Base-by-base conservation (phyloP, 1,139 yeast genomes). In the Meyerozyma guilliermondii region DNA sequence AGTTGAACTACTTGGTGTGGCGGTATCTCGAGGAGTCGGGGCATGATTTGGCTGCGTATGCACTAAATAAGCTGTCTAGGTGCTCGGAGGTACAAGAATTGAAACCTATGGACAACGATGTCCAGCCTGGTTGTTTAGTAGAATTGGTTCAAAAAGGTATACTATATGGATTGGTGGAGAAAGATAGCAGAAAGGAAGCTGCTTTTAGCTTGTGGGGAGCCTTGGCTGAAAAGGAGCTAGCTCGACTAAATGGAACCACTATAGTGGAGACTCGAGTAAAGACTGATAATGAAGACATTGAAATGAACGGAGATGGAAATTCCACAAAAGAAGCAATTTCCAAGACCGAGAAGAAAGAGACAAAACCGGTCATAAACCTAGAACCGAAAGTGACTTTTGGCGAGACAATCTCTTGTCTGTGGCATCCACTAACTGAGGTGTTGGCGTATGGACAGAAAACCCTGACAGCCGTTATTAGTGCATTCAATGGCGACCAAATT, bases 21-120 rank as follows among this genome's bases (percentile, higher is more conserved):
- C 69, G 98, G 51, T 92, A 92, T 59, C 73, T 91, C 37, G 96
- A 88, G 59, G 98, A 92, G 60, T 75, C 87, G 7, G 97, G 96
- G 1, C 71, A 74, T 45, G 94, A 86, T 44, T 72, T 87, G 30
- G 74, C 95, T 2, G 92, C 96, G 0, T 81, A 77, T 56, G 95
- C 97, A 0, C 65, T 92, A 38, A 88, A 86, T 49, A 83, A 85
- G 51, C 92, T 87, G 53, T 70, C 92, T 2, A 66, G 75, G 23
- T 83, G 87, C 16, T 74, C 78, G 50, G 67, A 89, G 45, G 56
- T 55, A 17, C 60, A 62, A 5, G 60, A 66, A 39, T 76, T 74
- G 48, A 66, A 69, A 1, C 65, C 68, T 18, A 65, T 72, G 30
- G 73, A 84, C 26, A 80, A 85, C 2, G 65, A 60, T 39, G 59